Evolutionary conservation across 495 filamentous ascomycete genomes (phyloP).

Genomic region (Trichoderma reesei): DNA sequence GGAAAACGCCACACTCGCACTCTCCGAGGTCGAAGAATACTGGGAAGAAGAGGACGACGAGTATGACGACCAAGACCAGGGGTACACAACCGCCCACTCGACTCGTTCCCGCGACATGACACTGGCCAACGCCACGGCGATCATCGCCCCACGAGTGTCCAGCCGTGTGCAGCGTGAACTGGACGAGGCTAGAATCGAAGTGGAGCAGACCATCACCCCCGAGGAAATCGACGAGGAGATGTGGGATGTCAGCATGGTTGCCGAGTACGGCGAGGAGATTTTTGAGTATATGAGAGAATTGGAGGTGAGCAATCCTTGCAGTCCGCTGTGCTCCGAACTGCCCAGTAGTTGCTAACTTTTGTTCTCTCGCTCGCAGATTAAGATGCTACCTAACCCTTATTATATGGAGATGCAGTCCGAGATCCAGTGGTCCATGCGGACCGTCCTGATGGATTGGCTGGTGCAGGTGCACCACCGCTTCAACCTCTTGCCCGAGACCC

Average conservation of each 20-base stretch:
- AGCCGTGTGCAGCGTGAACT: conserved; percentile 56
- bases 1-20: conserved; percentile 17
- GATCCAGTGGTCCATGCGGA: conserved; percentile 97
- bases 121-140: conserved; percentile 54
- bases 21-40: conserved; percentile 57
- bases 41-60: conserved; percentile 70
- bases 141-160: conserved; percentile 63
- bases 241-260: conserved; percentile 96
- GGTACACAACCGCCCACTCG: conserved; percentile 67
- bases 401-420: conserved; percentile 98
- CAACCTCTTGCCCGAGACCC: conserved; percentile 79
- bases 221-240: conserved; percentile 73
- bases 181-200: conserved; percentile 54
- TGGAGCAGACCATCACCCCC: conserved; percentile 44
- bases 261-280: conserved; percentile 92
- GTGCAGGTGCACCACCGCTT: conserved; percentile 93
- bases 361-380: conserved; percentile 39
- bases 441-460: conserved; percentile 96
- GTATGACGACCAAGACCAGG: conserved; percentile 65
- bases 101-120: conserved; percentile 70
- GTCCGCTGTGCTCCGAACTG: background rate
- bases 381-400: conserved; percentile 73
- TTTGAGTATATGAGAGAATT: conserved; percentile 81
- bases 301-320: conserved; percentile 58
- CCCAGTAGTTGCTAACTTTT: conserved; percentile 16